Evolutionary conservation across 208 protist species (phyloP), one percentile per base, ranked within the genome.

Genomic region (Trypanosoma cruzi): DNA sequence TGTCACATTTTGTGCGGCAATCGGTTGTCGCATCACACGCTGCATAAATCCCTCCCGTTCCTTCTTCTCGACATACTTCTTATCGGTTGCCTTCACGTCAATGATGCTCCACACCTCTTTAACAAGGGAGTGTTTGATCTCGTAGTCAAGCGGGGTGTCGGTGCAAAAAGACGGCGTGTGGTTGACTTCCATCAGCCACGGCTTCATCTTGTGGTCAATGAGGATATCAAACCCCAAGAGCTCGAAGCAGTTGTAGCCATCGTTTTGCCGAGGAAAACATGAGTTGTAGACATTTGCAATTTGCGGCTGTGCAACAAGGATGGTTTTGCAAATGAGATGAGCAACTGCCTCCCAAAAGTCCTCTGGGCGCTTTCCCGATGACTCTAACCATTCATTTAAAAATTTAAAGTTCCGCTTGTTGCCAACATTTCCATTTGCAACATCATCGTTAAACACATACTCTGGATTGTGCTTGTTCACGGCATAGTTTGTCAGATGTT

Each of bases 401-500:
- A 95, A 97, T 28, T 65, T 55, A 67, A 98, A 95, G 65, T 96
- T 86, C 58, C 97, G 88, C 79, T 99, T 99, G 75, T 93, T 95
- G 49, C 93, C 95, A 32, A 94, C 64, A 59, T 85, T 79, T 55
- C 86, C 81, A 62, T 88, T 83, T 11, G 79, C 75, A 4, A 80
- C 66, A 44, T 97, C 85, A 13, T 79, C 85, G 81, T 98, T 97
- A 67, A 89, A 93, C 28, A 97, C 86, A 80, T 97, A 98, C 22
- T 97, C 76, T 31, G 88, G 75, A 72, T 71, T 95, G 48, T 90
- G 80, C 75, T 99, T 99, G 80, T 99, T 99, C 28, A 99, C 85
- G 31, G 97, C 92, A 81, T 98, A 99, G 89, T 99, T 99, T 42
- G 98, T 99, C 59, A 99, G 81, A 77, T 99, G 98, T 83, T 97